A percentile compares a stretch with the other conserved stretches of the same genome.
phyloP scores from a whole-genome alignment of 2,329 filamentous ascomycete species.

The Cercospora sesami region DNA sequence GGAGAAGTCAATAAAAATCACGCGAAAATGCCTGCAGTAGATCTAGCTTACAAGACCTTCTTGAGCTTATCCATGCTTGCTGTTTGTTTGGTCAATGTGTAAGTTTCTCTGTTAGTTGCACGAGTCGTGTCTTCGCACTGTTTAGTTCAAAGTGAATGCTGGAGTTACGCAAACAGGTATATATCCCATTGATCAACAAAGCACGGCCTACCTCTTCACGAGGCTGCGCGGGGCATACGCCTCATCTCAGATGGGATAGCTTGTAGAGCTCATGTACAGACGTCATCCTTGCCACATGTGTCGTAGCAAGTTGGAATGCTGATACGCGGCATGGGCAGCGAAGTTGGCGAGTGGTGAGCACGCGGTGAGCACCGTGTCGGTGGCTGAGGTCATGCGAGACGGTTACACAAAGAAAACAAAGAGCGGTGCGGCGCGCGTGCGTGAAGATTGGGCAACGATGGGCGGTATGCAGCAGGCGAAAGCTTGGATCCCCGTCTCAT shows the following conservation, averaged over 20 bases:
- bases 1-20: not conserved
- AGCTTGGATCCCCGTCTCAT: no score
- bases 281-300: constrained; percentile 5
- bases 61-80: constrained; percentile 48
- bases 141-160: not conserved
- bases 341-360: constrained; percentile 6
- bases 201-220: constrained; percentile 7
- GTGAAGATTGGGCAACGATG: no score
- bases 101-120: not conserved
- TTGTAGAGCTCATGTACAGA: constrained; percentile 10
- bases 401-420: not conserved
- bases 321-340: not conserved
- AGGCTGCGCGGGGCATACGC: constrained; percentile 7
- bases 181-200: constrained; percentile 11
- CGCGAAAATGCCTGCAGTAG: not conserved
- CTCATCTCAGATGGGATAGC: not conserved
- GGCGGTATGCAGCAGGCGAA: no score
- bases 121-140: not conserved
- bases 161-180: constrained; percentile 3
- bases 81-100: not conserved
- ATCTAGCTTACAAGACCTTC: constrained; percentile 43
- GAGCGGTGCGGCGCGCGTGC: not conserved
- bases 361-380: constrained; percentile 14
- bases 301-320: not conserved
- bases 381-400: constrained; percentile 17